Percentiles rank a stretch among this genome's conserved stretches.
These are phyloP conservation scores for Camelina laxa DNA, from an alignment of 345 rosid genomes.

Conservation along the genomic window DNA sequence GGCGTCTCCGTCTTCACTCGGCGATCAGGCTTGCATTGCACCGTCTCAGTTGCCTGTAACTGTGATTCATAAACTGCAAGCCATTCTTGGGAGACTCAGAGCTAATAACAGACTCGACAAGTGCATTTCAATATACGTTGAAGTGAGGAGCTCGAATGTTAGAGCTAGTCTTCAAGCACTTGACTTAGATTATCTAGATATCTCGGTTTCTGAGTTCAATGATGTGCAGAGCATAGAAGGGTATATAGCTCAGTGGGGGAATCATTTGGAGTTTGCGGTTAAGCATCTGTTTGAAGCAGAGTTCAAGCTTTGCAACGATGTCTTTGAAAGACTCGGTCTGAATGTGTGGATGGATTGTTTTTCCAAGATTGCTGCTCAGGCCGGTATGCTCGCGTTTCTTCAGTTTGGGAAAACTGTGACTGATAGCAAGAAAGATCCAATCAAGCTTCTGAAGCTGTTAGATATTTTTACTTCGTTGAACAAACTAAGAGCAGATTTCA, in stretches of 20 bases:
- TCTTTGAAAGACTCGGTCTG: constrained; percentile 81
- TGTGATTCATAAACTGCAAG: constrained; percentile 88
- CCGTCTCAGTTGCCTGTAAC: constrained; percentile 89
- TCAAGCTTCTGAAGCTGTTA: constrained; percentile 87
- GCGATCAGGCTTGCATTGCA: constrained; percentile 77
- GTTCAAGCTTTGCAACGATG: constrained; percentile 89
- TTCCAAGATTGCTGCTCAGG: constrained; percentile 93
- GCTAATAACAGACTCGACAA: constrained; percentile 84
- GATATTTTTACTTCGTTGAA: constrained; percentile 87
- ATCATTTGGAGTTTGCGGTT: constrained; percentile 98
- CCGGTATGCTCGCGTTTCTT: constrained; percentile 92
- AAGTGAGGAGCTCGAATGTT: constrained; percentile 85
- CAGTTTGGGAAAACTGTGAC: constrained; percentile 96
- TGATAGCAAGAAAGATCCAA: constrained; percentile 90
- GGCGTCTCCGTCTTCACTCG: constrained; percentile 65
- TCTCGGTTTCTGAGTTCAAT: constrained; percentile 81
- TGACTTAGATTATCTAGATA: constrained; percentile 90
- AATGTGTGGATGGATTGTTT: constrained; percentile 98
- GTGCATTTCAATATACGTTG: constrained; percentile 82
- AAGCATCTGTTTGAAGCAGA: constrained; percentile 98
- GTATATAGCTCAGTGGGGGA: constrained; percentile 91
- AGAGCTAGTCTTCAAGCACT: constrained; percentile 94
- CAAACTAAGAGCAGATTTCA: constrained; percentile 89
- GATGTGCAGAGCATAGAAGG: constrained; percentile 91
- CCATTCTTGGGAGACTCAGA: constrained; percentile 83